phyloP scores from a whole-genome alignment of 257 asterid species.

The Penstemon davidsonii region DNA sequence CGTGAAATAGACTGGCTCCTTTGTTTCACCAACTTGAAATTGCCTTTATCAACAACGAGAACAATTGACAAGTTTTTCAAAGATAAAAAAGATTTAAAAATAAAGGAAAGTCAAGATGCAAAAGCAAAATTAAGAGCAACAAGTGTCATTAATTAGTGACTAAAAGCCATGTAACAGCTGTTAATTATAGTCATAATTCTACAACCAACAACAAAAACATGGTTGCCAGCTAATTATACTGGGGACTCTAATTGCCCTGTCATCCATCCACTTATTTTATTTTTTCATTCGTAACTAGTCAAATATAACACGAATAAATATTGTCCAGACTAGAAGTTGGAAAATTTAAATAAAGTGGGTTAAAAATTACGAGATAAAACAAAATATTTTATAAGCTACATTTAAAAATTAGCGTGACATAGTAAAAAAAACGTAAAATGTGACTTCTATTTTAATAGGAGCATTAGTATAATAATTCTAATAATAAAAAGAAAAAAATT shows the following conservation, averaged over 20 bases:
- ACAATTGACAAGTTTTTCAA: background rate
- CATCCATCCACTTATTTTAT: background rate
- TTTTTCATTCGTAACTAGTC: no score
- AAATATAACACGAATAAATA: no score
- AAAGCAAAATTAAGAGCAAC: no score
- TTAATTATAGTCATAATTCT: background rate
- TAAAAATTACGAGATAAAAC: no score
- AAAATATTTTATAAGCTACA: no score
- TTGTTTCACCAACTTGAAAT: background rate
- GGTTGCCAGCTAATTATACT: constrained; percentile 16
- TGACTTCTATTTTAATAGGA: background rate
- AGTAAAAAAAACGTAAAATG: background rate
- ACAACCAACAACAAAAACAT: background rate
- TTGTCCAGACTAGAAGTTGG: no score
- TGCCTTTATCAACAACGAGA: no score
- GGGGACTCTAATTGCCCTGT: constrained; percentile 10
- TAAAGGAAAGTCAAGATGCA: no score
- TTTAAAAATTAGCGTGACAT: no score
- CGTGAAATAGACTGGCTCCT: background rate
- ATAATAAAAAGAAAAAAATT: background rate
- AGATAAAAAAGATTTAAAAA: no score
- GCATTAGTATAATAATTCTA: background rate
- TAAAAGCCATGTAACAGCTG: background rate
- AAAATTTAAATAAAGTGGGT: no score
- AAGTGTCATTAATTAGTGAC: background rate